A percentile compares a stretch with the other conserved stretches of the same genome.
Evolutionary conservation across 306 rosid species (phyloP).

Genomic region (Cicer cuneatum): DNA sequence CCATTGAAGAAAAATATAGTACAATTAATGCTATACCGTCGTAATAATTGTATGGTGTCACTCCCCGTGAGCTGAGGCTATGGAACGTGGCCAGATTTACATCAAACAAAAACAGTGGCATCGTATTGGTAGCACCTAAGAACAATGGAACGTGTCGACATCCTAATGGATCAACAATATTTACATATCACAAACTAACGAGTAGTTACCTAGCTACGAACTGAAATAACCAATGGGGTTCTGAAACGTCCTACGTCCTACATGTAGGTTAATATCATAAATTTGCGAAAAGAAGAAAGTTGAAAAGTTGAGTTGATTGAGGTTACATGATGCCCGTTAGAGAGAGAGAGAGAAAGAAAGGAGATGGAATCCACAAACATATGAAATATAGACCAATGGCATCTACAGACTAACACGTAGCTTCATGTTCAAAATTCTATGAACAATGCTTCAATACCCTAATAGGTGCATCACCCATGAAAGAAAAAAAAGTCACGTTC

Average conservation of each 20-base stretch:
- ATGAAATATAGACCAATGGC: neutral
- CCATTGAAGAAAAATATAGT: no score
- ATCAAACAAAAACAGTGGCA: neutral
- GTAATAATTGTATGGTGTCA: neutral
- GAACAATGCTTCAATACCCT: neutral
- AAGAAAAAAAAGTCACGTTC: neutral
- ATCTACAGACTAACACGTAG: constrained; percentile 11
- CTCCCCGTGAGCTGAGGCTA: neutral
- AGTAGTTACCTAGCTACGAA: neutral
- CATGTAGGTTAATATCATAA: neutral
- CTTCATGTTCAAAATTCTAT: neutral
- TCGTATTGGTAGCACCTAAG: neutral
- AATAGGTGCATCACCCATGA: neutral
- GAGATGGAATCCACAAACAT: neutral
- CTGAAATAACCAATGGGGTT: neutral
- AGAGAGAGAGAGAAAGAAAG: neutral
- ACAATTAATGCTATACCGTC: no score
- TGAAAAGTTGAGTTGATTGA: constrained; percentile 14
- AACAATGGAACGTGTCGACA: constrained; percentile 38
- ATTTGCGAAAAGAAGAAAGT: neutral
- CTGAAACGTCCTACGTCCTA: constrained; percentile 28
- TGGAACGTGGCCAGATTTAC: neutral
- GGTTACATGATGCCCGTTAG: neutral
- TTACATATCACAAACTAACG: neutral
- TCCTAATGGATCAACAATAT: neutral